phyloP scores from a whole-genome alignment of 352 stramenopile genomes.

The Chrysophaeum taylorii region DNA sequence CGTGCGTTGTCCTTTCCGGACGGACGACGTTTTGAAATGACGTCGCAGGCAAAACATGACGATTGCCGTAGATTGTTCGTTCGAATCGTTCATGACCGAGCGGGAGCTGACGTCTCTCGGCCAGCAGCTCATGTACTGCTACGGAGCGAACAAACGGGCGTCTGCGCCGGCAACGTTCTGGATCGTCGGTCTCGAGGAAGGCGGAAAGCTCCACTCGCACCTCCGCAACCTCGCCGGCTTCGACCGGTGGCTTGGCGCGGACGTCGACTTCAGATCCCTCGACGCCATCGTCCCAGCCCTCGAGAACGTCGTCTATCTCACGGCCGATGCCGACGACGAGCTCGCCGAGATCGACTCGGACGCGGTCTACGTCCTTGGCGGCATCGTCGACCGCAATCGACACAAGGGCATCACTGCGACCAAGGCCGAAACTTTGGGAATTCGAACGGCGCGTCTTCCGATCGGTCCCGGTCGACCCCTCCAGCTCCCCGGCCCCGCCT shows the following conservation, averaged over 20 bases:
- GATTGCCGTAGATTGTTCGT: background rate
- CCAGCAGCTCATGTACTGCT: conserved; percentile 11
- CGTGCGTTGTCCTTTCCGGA: too few relatives aligned
- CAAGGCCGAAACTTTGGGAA: conserved; percentile 8
- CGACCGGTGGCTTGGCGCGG: background rate
- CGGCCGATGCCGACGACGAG: conserved; percentile 53
- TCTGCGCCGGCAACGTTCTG: background rate
- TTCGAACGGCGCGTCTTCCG: conserved; percentile 15
- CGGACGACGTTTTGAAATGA: too few relatives aligned
- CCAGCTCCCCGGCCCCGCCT: background rate
- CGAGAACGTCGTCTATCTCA: conserved; percentile 56
- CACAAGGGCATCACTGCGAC: conserved; percentile 40
- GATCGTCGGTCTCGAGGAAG: background rate
- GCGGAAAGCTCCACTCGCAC: background rate
- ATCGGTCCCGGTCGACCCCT: background rate
- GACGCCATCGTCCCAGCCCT: conserved; percentile 39
- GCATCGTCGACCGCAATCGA: conserved; percentile 66
- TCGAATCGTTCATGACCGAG: conserved; percentile 2
- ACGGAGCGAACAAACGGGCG: background rate
- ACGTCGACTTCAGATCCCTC: conserved; percentile 23
- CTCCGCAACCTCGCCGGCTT: background rate
- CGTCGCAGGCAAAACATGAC: too few relatives aligned
- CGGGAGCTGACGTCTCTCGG: background rate
- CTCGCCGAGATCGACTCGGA: conserved; percentile 42
- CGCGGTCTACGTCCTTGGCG: conserved; percentile 60